These are phyloP conservation scores for Mercurialis annua DNA, from an alignment of 345 rosid species.

Conservation along the genomic window DNA sequence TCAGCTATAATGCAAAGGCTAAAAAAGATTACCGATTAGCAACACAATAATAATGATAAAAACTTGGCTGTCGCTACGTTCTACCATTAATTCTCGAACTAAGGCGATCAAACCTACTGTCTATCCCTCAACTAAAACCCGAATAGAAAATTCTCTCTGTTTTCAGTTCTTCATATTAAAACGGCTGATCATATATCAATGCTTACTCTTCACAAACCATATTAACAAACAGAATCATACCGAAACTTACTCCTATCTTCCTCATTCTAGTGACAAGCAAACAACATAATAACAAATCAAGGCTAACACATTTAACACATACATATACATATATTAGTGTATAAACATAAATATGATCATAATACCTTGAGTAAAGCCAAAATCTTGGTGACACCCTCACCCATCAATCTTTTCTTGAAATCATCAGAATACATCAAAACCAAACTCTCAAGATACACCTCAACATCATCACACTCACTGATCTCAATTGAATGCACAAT, in stretches of 20 bases:
- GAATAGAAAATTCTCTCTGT: neutral
- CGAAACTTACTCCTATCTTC: neutral
- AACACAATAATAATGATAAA: neutral
- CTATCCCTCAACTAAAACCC: neutral
- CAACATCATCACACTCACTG: slow-evolving; percentile 87
- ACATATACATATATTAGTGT: neutral
- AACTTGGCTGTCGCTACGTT: too few relatives aligned
- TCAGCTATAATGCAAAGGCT: neutral
- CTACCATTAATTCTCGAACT: neutral
- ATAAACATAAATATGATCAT: neutral
- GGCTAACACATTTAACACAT: neutral
- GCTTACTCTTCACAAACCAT: neutral
- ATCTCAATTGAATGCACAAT: slow-evolving; percentile 79
- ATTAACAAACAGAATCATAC: neutral
- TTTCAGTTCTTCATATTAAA: neutral
- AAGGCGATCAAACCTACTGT: neutral
- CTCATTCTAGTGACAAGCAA: slow-evolving; percentile 1
- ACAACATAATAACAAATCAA: neutral
- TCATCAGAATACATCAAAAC: slow-evolving; percentile 85
- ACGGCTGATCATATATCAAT: neutral
- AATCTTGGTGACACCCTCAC: slow-evolving; percentile 62
- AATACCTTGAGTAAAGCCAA: slow-evolving; percentile 85
- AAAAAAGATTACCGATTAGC: neutral
- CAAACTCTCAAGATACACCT: slow-evolving; percentile 81
- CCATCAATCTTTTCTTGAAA: slow-evolving; percentile 66